Percentiles rank a stretch among this genome's conserved stretches.
These are phyloP conservation scores for Xanthoceras sorbifolium DNA, from an alignment of 345 rosid genomes.

Conservation along the genomic window DNA sequence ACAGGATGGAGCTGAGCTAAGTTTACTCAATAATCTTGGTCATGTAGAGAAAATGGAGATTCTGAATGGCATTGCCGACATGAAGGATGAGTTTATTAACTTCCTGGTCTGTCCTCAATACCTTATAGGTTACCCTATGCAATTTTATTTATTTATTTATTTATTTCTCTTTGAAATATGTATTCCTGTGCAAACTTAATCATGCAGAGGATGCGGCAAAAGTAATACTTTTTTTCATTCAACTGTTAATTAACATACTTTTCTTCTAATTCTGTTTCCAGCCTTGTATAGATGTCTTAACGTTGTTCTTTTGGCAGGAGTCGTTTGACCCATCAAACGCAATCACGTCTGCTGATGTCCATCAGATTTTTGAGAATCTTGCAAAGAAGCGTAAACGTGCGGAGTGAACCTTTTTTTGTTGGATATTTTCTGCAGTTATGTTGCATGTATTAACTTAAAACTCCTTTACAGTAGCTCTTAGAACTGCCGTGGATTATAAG, in stretches of 20 bases:
- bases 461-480: not conserved
- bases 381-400: constrained; percentile 74
- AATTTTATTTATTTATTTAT: no score
- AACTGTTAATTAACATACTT: not conserved
- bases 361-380: constrained; percentile 86
- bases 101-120: constrained; percentile 60
- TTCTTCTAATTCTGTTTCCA: not conserved
- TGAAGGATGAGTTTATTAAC: constrained; percentile 65
- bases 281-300: not conserved
- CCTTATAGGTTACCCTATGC: not conserved
- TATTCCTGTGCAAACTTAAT: not conserved
- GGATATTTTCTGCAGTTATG: not conserved
- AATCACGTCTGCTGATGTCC: constrained; percentile 75
- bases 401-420: constrained; percentile 30
- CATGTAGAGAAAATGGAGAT: constrained; percentile 93
- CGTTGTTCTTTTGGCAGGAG: constrained; percentile 44
- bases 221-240: not conserved
- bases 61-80: constrained; percentile 81
- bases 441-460: constrained; percentile 1
- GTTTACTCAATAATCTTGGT: constrained; percentile 66
- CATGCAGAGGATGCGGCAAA: not conserved
- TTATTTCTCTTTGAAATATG: no score
- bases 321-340: constrained; percentile 81
- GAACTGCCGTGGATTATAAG: constrained; percentile 14
- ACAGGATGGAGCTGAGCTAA: constrained; percentile 71